These are phyloP conservation scores for Nemania abortiva DNA, from an alignment of 2,329 filamentous ascomycete genomes.

Conservation along the genomic window DNA sequence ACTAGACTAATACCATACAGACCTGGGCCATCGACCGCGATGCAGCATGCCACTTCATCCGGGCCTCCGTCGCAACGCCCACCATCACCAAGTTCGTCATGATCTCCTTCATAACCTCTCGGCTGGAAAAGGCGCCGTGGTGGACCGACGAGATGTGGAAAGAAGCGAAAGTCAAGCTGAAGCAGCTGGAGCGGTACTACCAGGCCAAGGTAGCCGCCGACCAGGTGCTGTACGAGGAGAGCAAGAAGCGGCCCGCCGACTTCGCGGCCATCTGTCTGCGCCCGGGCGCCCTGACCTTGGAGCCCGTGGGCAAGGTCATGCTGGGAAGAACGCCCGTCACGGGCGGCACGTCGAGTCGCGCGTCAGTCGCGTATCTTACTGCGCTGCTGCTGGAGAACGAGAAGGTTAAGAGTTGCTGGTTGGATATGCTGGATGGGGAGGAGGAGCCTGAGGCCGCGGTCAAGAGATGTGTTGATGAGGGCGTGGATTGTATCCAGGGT, in stretches of 20 bases:
- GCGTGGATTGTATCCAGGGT: conserved; percentile 65
- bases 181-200: conserved; percentile 65
- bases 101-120: conserved; percentile 70
- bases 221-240: conserved; percentile 65
- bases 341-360: conserved; percentile 62
- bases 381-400: conserved; percentile 66
- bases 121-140: conserved; percentile 64
- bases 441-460: conserved; percentile 63
- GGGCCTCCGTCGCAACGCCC: conserved; percentile 66
- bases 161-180: conserved; percentile 55
- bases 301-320: conserved; percentile 61
- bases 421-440: conserved; percentile 67
- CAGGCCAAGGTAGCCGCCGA: conserved; percentile 72
- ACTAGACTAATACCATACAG: too few relatives aligned
- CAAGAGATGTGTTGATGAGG: conserved; percentile 61
- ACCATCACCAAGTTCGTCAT: conserved; percentile 72
- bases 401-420: conserved; percentile 62
- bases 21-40: conserved; percentile 57
- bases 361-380: conserved; percentile 70
- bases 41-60: conserved; percentile 72
- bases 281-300: conserved; percentile 63
- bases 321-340: conserved; percentile 60
- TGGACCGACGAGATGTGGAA: conserved; percentile 65
- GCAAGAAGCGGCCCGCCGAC: conserved; percentile 53
- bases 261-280: conserved; percentile 67